phyloP scores from a whole-genome alignment of 345 rosid genomes.

The Boechera stricta region DNA sequence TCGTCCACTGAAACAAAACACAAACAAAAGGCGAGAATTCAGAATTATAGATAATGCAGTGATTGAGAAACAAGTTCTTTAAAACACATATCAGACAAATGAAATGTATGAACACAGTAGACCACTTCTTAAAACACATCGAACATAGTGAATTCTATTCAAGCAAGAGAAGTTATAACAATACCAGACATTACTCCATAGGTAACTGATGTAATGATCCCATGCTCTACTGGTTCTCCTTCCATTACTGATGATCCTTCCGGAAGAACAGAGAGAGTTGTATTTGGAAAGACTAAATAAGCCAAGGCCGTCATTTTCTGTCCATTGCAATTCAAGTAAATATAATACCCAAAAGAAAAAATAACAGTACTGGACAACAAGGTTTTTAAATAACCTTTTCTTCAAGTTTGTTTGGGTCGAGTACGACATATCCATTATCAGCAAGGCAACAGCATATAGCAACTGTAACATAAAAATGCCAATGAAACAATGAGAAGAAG shows the following conservation, averaged over 20 bases:
- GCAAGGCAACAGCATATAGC: conserved; percentile 87
- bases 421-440: conserved; percentile 58
- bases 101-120: neutral
- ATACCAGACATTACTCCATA: conserved; percentile 84
- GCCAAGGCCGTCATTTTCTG: conserved; percentile 87
- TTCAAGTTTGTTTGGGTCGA: conserved; percentile 89
- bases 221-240: conserved; percentile 71
- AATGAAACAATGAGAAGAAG: conserved; percentile 15
- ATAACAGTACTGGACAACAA: neutral
- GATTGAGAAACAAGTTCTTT: neutral
- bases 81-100: neutral
- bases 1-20: conserved; percentile 63
- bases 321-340: conserved; percentile 30
- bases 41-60: neutral
- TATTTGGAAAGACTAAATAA: conserved; percentile 83
- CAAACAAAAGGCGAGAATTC: neutral
- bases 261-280: conserved; percentile 64
- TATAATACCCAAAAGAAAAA: neutral
- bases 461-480: conserved; percentile 54
- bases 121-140: neutral
- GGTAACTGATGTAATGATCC: conserved; percentile 81
- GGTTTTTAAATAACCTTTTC: conserved; percentile 65
- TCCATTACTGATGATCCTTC: conserved; percentile 50
- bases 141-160: neutral
- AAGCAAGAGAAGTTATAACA: conserved; percentile 15